A percentile compares a stretch with the other conserved stretches of the same genome.
These are phyloP conservation scores for Aspergillus leporis DNA, from an alignment of 495 filamentous ascomycete genomes.

Conservation along the genomic window DNA sequence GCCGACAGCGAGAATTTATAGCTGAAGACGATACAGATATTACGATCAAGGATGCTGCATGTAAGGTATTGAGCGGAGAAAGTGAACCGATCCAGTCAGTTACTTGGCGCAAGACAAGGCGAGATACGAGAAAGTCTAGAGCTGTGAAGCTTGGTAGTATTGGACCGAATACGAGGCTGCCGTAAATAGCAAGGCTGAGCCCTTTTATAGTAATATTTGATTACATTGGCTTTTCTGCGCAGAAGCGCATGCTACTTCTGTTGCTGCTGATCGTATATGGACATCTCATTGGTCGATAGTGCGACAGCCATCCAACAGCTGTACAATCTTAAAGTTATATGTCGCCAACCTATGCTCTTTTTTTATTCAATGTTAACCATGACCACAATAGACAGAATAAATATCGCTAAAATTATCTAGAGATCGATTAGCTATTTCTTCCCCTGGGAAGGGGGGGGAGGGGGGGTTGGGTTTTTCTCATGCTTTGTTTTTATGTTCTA, in stretches of 20 bases:
- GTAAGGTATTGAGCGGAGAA: no score
- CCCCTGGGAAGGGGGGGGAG: no score
- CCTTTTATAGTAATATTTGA: background rate
- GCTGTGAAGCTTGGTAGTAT: background rate
- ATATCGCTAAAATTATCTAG: constrained; percentile 29
- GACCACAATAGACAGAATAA: constrained; percentile 33
- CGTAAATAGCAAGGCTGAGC: background rate
- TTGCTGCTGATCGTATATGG: background rate
- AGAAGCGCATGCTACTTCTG: background rate
- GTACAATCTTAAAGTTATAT: background rate
- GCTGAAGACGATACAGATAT: no score
- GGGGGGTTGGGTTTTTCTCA: no score
- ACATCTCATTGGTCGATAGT: background rate
- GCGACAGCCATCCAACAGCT: background rate
- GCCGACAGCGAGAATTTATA: no score
- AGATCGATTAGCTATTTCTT: background rate
- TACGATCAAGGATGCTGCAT: no score
- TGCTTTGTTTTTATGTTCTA: background rate
- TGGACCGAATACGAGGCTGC: background rate
- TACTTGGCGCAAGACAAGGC: no score
- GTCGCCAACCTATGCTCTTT: background rate
- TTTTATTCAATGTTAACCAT: constrained; percentile 27
- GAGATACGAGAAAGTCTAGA: background rate
- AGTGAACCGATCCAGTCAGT: no score
- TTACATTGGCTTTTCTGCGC: background rate